A percentile compares a stretch with the other conserved stretches of the same genome.
Conservation (phyloP, 192 early-diverging fungal species). For the Umbelopsis ramanniana region DNA sequence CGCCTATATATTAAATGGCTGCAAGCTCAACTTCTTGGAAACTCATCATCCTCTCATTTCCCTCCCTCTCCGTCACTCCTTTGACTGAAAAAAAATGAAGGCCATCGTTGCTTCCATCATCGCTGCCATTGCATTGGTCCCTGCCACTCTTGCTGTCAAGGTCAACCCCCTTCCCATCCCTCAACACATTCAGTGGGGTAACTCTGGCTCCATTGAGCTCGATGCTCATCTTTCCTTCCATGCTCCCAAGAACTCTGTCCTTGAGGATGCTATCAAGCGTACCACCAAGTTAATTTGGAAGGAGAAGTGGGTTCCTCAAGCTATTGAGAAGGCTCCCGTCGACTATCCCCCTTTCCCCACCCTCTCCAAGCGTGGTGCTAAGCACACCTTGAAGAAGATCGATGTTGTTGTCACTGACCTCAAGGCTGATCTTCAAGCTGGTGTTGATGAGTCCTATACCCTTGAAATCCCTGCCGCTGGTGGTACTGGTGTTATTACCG, state of each 20-base stretch:
- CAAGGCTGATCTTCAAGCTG: slow-evolving; percentile 54
- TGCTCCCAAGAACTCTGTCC: slow-evolving; percentile 38
- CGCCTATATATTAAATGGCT: slow-evolving; percentile 12
- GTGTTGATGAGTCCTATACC: slow-evolving; percentile 70
- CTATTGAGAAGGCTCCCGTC: slow-evolving; percentile 37
- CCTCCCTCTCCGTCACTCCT: slow-evolving; percentile 8
- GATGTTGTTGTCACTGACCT: slow-evolving; percentile 46
- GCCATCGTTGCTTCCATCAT: slow-evolving; percentile 31
- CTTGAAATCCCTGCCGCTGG: slow-evolving; percentile 49
- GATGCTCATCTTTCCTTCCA: slow-evolving; percentile 32
- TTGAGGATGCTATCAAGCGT: slow-evolving; percentile 51
- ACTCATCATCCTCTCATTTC: background rate
- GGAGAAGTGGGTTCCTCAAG: slow-evolving; percentile 52
- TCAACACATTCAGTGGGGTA: slow-evolving; percentile 37
- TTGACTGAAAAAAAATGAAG: slow-evolving; percentile 16
- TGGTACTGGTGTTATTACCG: slow-evolving; percentile 52
- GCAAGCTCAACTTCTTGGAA: background rate
- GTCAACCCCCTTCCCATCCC: slow-evolving; percentile 50
- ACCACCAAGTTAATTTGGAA: slow-evolving; percentile 53
- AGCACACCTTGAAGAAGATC: slow-evolving; percentile 38
- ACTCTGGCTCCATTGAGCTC: slow-evolving; percentile 38
- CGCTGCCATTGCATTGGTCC: slow-evolving; percentile 47
- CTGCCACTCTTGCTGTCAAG: slow-evolving; percentile 35
- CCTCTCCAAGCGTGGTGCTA: slow-evolving; percentile 7
- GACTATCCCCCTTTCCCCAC: slow-evolving; percentile 38